These are phyloP conservation scores for Phialocephala subalpina DNA, from an alignment of 2,329 filamentous ascomycete genomes.

Conservation along the genomic window DNA sequence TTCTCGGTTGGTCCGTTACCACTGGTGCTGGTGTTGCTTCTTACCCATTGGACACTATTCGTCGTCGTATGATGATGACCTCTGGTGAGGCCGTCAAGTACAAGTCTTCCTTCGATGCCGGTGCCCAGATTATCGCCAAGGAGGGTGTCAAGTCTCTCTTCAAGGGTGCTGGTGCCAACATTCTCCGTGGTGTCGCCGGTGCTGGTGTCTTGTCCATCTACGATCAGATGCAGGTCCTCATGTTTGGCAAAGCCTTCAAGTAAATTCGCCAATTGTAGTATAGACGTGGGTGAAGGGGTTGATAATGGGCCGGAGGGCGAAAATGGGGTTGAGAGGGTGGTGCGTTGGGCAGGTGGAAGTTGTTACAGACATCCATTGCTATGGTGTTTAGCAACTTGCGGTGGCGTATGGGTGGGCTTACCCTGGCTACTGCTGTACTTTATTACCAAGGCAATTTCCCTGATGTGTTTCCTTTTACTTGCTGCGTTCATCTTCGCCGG, in stretches of 20 bases:
- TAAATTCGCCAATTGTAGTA: constrained; percentile 44
- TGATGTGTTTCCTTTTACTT: constrained; percentile 43
- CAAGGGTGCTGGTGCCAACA: constrained; percentile 99
- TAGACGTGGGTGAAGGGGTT: constrained; percentile 34
- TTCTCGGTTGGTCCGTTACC: constrained; percentile 98
- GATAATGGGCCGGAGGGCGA: constrained; percentile 35
- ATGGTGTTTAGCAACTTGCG: constrained; percentile 47
- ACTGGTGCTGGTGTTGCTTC: constrained; percentile 99
- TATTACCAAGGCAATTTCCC: constrained; percentile 48
- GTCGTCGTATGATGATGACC: constrained; percentile 99
- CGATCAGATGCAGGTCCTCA: constrained; percentile 97
- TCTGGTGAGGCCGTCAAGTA: constrained; percentile 99
- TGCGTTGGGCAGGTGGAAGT: constrained; percentile 41
- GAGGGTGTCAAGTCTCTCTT: constrained; percentile 99
- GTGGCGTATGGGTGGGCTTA: constrained; percentile 36
- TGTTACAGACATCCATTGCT: constrained; percentile 45
- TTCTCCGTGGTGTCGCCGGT: constrained; percentile 99
- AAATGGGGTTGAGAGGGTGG: constrained; percentile 32
- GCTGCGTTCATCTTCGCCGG: constrained; percentile 37
- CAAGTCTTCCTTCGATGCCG: constrained; percentile 94
- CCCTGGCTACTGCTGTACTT: constrained; percentile 46
- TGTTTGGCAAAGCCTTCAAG: constrained; percentile 99
- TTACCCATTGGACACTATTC: constrained; percentile 99
- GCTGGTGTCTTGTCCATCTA: constrained; percentile 99
- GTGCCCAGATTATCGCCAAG: constrained; percentile 94